A percentile compares a stretch with the other conserved stretches of the same genome.
Evolutionary conservation across 768 basidiomycete species (phyloP).

Genomic region (Hericium erinaceus): DNA sequence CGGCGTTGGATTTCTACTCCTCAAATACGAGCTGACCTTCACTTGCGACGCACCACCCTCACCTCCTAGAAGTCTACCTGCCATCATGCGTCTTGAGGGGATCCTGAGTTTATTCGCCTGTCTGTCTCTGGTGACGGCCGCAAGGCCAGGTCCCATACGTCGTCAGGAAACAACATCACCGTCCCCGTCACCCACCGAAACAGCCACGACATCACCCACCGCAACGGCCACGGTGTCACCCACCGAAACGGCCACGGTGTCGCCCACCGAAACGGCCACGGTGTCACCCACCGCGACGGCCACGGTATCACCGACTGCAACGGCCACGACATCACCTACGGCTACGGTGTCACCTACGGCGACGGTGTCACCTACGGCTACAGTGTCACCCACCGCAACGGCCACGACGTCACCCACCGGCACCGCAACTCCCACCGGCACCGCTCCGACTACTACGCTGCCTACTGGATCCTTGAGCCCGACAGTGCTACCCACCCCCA

Average conservation of each 20-base stretch:
- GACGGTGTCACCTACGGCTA: not conserved
- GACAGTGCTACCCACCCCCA: conserved; percentile 1
- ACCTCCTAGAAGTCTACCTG: not conserved
- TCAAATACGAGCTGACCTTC: too few relatives aligned
- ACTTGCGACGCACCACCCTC: not conserved
- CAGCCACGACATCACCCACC: not conserved
- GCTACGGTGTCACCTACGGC: too few relatives aligned
- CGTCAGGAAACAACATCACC: not conserved
- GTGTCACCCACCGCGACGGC: too few relatives aligned
- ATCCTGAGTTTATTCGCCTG: not conserved
- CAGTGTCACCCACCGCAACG: not conserved
- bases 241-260: not conserved
- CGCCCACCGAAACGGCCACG: too few relatives aligned
- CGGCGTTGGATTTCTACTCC: too few relatives aligned
- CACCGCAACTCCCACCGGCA: too few relatives aligned
- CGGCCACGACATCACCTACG: not conserved
- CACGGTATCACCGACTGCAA: not conserved
- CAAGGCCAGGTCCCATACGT: not conserved
- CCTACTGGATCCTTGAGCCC: conserved; percentile 2
- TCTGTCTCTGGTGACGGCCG: not conserved
- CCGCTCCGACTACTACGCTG: not conserved
- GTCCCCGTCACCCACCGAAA: not conserved
- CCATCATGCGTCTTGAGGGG: not conserved
- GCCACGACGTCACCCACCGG: not conserved
- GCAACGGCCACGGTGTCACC: not conserved